Evolutionary conservation across 768 basidiomycete genomes (phyloP), one percentile per base, ranked within the genome.

Genomic region (Trametes coccinea): DNA sequence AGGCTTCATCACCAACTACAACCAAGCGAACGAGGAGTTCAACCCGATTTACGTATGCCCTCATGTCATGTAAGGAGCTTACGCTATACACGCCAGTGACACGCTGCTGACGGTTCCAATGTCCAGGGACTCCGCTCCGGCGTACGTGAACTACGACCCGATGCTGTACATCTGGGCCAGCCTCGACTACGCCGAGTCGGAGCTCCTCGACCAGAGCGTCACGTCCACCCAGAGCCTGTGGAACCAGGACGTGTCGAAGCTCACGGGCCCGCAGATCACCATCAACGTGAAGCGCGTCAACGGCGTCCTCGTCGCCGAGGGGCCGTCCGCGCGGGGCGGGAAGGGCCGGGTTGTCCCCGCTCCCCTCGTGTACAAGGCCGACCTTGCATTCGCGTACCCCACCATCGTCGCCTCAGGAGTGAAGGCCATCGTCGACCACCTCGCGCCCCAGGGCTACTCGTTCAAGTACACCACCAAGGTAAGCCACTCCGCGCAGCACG

Each of bases 261-360:
- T 37, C 34, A 17, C 50, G 16, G 50, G 34, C 14, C 2, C 10
- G 34, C 14, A 52, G 50, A 11, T 52, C 50, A 37, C 33, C n/a
- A 37, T 52, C 50, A 52, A 31, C 34, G 34, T 52, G 14, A 39
- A 52, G 34, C 50, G 33, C 50, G 50, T n/a, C n/a, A 52, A 52
- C 34, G 50, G 50, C 29, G 16, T 3, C 14, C 50, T 52, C 16
- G 50, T 52, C 50, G 50, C 34, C 16, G 34, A 52, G 4, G 50
- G 50, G 34, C 50, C 50, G 11, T 33, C 49, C 10, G 22, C 22
- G 22, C 22, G 22, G 22, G 22, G 22, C 22, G 22, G 22, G 34
- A 37, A 37, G 34, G 34, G 11, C 6, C 5, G 34, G 34, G 5
- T 37, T 11, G 6, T 37, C 34, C 6, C 34, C 11, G 11, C 34